phyloP scores from a whole-genome alignment of 345 rosid species.

The Linum trigynum region DNA sequence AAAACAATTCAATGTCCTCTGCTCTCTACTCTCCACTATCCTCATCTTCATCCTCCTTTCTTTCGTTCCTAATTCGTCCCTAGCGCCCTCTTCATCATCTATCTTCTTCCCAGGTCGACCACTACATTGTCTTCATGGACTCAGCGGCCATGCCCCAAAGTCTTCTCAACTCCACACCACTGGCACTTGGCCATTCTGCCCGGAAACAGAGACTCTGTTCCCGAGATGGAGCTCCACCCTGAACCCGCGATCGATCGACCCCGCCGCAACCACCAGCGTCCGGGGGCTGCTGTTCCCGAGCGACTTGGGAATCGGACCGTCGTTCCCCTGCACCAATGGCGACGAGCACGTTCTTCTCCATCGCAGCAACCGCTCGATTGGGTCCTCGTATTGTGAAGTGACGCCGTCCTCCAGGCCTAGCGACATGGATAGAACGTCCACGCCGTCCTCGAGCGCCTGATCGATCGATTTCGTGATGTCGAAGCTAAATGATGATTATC shows the following conservation, averaged over 20 bases:
- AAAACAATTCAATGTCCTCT: too few species aligned
- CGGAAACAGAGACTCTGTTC: slow-evolving; percentile 10
- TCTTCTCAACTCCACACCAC: too few species aligned
- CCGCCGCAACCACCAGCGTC: slow-evolving; percentile 31
- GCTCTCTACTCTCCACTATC: too few species aligned
- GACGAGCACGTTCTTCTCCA: slow-evolving; percentile 38
- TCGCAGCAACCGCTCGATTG: slow-evolving; percentile 42
- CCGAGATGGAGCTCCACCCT: slow-evolving; percentile 21
- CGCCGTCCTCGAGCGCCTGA: slow-evolving; percentile 41
- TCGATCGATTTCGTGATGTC: slow-evolving; percentile 43
- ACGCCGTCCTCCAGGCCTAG: slow-evolving; percentile 12
- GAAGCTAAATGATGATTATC: not conserved
- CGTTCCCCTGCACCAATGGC: slow-evolving; percentile 40
- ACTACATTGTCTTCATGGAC: too few species aligned
- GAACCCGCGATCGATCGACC: slow-evolving; percentile 28
- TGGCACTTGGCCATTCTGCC: too few species aligned
- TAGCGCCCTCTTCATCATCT: too few species aligned
- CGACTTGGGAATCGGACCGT: slow-evolving; percentile 15
- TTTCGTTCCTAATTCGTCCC: too few species aligned
- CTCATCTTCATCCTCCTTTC: too few species aligned
- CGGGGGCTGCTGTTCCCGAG: slow-evolving; percentile 36
- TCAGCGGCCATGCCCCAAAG: too few species aligned
- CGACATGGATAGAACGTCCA: slow-evolving; percentile 43
- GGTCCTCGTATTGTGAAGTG: slow-evolving; percentile 28
- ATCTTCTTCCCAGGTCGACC: too few species aligned